Evolutionary conservation across 1,284 basidiomycete genomes (phyloP).

Genomic region (Papiliotrema laurentii): DNA sequence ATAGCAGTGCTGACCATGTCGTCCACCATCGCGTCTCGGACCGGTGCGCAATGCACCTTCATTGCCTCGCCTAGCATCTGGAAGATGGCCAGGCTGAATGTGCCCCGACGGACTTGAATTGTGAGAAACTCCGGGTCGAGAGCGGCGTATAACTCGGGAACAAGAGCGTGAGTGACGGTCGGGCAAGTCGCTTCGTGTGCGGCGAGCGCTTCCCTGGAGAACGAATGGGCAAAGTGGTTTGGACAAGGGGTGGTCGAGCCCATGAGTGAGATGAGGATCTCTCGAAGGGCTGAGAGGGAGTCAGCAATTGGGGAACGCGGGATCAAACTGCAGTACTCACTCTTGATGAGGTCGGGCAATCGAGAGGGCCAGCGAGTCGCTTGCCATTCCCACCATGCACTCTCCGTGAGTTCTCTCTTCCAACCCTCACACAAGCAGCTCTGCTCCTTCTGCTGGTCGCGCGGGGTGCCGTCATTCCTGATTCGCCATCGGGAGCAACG

Average conservation of each 20-base stretch:
- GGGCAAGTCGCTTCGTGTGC: constrained; percentile 57
- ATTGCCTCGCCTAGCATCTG: constrained; percentile 71
- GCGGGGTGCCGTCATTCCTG: too few relatives aligned
- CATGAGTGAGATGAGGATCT: constrained; percentile 78
- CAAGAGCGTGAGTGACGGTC: constrained; percentile 53
- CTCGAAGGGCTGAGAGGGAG: constrained; percentile 60
- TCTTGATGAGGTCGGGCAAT: constrained; percentile 61
- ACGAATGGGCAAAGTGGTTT: constrained; percentile 48
- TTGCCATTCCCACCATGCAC: constrained; percentile 48
- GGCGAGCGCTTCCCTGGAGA: constrained; percentile 55
- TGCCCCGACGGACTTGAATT: constrained; percentile 69
- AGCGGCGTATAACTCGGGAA: constrained; percentile 47
- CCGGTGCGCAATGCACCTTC: constrained; percentile 87
- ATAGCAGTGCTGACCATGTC: constrained; percentile 68
- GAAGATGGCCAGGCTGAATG: constrained; percentile 80
- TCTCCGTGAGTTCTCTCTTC: constrained; percentile 45
- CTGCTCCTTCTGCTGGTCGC: too few relatives aligned
- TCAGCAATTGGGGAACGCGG: background rate
- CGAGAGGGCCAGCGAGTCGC: constrained; percentile 65
- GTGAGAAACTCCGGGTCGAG: constrained; percentile 62
- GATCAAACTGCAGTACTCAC: constrained; percentile 16
- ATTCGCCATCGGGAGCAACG: constrained; percentile 71
- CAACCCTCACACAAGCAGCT: constrained; percentile 47
- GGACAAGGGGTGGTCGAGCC: constrained; percentile 42
- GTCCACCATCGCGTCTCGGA: constrained; percentile 79